phyloP scores from a whole-genome alignment of 2,329 filamentous ascomycete genomes.

The Blumeria hordei region DNA sequence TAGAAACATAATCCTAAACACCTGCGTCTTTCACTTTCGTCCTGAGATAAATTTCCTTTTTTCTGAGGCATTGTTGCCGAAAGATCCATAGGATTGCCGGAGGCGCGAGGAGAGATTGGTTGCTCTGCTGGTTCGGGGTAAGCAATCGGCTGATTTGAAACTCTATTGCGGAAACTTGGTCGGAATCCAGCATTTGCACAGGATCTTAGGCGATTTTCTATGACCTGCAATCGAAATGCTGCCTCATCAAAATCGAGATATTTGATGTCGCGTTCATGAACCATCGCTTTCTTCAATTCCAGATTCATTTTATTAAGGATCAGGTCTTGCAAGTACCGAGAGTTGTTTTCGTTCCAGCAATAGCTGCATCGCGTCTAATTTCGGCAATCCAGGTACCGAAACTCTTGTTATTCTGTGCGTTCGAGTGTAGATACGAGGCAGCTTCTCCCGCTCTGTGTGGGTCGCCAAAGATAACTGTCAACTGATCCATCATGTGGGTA shows the following conservation, averaged over 20 bases:
- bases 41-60: neutral
- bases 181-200: neutral
- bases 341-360: neutral
- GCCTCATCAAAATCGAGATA: neutral
- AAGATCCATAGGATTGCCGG: neutral
- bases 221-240: neutral
- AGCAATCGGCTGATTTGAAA: neutral
- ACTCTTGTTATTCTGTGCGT: neutral
- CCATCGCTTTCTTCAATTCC: neutral
- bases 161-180: neutral
- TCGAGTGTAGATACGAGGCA: neutral
- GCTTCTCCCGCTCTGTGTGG: neutral
- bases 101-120: neutral
- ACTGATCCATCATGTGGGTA: neutral
- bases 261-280: neutral
- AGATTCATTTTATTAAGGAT: neutral
- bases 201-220: neutral
- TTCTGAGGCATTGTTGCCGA: neutral
- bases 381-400: neutral
- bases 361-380: neutral
- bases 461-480: neutral
- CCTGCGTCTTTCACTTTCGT: neutral
- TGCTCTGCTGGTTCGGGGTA: neutral
- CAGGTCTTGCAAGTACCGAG: neutral
- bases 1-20: neutral